Evolutionary conservation across 2,329 filamentous ascomycete genomes (phyloP), one percentile per base, ranked within the genome.

Genomic region (Penicillium occitanis): DNA sequence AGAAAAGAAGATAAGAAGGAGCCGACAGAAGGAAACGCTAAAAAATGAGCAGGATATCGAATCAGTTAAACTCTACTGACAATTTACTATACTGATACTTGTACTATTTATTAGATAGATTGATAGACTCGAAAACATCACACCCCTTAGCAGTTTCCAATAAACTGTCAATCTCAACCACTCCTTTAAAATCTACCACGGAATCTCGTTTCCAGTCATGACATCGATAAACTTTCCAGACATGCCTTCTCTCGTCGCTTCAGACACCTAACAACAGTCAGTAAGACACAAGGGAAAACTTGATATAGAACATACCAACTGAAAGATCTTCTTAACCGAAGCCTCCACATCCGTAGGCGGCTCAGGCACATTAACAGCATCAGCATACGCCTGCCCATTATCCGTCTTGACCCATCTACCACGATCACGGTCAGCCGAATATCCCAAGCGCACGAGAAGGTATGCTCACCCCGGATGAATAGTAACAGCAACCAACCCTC

Each of bases 341-440:
- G 59, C n/a, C 14, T 63, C 53, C n/a, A 44, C 37, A 5, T 61
- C 63, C 35, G 63, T 22, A 13, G 61, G 65, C n/a, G 65, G 65
- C 17, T 50, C 44, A 58, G 61, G 5, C 14, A 63, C 19, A 17
- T 59, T 63, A 14, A 66, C 13, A 28, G 65, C 61, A 44, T 66
- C 53, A 5, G 65, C 65, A 63, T 63, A 66, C 28, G 65, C 61
- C 35, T 66, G 65, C 5, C 65, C 65, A 60, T 66, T 66, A 44
- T 35, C 61, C 7, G 65, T 66, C 11, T 60, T 62, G 35, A 66
- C 65, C 65, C 65, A 66, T 46, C 65, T 66, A 33, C 8, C 40
- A 19, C 11, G 30, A 17, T 33, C 30, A 33, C 30, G 13, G 33
- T 64, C 28, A 44, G 30, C 30, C 30, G 30, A 33, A 33, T 33